Evolutionary conservation across 2,329 filamentous ascomycete genomes (phyloP).

Genomic region (Colletotrichum lindemuthianum): DNA sequence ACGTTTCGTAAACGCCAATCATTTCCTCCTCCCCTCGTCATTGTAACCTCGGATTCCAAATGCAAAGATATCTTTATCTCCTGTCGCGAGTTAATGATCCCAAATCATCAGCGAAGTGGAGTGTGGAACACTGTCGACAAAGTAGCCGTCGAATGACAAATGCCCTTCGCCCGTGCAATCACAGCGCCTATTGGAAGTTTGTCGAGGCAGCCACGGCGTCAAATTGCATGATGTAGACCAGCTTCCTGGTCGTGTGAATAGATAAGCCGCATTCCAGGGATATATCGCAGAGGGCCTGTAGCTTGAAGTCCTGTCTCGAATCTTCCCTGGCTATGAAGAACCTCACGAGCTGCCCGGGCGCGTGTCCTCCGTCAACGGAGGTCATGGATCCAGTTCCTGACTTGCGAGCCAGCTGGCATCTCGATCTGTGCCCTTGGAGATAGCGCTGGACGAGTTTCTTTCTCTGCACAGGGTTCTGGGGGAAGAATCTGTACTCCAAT

Average conservation of each 20-base stretch:
- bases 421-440: neutral
- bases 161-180: no score
- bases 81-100: no score
- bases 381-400: no score
- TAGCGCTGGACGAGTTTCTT: neutral
- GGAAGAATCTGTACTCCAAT: neutral
- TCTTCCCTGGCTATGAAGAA: neutral
- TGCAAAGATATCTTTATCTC: no score
- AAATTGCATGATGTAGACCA: neutral
- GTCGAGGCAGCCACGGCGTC: neutral
- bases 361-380: no score
- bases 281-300: neutral
- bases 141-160: no score
- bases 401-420: neutral
- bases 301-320: neutral
- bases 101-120: no score
- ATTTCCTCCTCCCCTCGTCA: no score
- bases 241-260: neutral
- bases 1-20: no score
- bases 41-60: no score
- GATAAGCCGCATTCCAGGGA: slow-evolving; percentile 1
- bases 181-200: no score
- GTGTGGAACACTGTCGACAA: no score
- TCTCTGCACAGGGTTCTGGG: neutral
- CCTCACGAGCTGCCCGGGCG: neutral